Percentiles rank a stretch among this genome's conserved stretches.
Evolutionary conservation across 2,329 filamentous ascomycete species (phyloP).

Genomic region (Trichoderma oligosporum): DNA sequence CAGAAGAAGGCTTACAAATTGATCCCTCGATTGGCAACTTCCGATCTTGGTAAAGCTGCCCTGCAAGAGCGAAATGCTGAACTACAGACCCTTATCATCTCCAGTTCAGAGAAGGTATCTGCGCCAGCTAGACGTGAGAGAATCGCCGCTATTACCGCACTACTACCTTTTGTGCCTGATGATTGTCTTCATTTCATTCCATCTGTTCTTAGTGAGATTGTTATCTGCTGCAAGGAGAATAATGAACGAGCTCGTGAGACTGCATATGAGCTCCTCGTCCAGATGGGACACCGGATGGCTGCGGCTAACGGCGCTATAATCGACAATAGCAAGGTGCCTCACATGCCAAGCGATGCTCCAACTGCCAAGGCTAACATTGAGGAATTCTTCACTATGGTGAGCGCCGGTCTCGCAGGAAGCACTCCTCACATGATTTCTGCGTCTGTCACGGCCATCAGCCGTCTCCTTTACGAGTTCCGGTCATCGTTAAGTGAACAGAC

Average conservation of each 20-base stretch:
- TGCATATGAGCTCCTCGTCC: slow-evolving; percentile 84
- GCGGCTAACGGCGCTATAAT: slow-evolving; percentile 66
- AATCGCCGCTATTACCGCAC: slow-evolving; percentile 73
- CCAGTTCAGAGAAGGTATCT: slow-evolving; percentile 78
- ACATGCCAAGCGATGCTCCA: slow-evolving; percentile 79
- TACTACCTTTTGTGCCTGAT: slow-evolving; percentile 74
- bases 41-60: slow-evolving; percentile 70
- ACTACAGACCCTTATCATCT: slow-evolving; percentile 75
- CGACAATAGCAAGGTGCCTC: slow-evolving; percentile 78
- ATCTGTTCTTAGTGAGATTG: slow-evolving; percentile 84
- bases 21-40: slow-evolving; percentile 83
- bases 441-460: slow-evolving; percentile 88
- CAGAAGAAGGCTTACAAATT: slow-evolving; percentile 99
- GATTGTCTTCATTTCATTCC: slow-evolving; percentile 89
- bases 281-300: slow-evolving; percentile 78
- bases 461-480: slow-evolving; percentile 91
- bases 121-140: slow-evolving; percentile 83
- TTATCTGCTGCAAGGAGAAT: slow-evolving; percentile 94
- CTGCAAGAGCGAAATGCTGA: slow-evolving; percentile 71
- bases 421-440: slow-evolving; percentile 97
- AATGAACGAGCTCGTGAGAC: slow-evolving; percentile 90
- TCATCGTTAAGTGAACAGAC: slow-evolving; percentile 63
- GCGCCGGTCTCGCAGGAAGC: slow-evolving; percentile 85
- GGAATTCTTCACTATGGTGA: slow-evolving; percentile 98
- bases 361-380: slow-evolving; percentile 77